Conservation (phyloP, 352 stramenopile species). For the Peronospora farinosa region DNA sequence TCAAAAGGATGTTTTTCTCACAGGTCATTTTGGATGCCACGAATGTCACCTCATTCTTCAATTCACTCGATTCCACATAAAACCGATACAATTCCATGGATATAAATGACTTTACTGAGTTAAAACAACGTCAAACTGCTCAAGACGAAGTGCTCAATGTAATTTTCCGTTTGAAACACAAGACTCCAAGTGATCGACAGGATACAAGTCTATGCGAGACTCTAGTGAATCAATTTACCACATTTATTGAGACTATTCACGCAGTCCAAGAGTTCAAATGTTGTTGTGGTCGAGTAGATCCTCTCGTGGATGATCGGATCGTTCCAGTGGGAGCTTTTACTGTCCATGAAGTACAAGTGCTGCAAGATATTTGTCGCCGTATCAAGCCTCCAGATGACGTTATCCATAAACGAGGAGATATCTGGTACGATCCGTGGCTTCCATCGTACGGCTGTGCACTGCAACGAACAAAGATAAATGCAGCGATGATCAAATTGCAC, state of each 20-base stretch:
- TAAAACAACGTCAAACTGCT: too few relatives aligned
- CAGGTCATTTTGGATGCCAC: too few relatives aligned
- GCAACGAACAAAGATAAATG: constrained; percentile 22
- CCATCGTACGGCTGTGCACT: constrained; percentile 42
- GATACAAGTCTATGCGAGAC: constrained; percentile 9
- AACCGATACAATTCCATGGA: too few relatives aligned
- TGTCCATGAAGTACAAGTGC: constrained; percentile 11
- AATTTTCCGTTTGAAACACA: constrained; percentile 46
- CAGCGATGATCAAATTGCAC: constrained; percentile 21
- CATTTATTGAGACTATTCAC: constrained; percentile 13
- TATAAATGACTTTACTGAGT: too few relatives aligned
- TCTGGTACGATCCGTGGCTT: constrained; percentile 40
- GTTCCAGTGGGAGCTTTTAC: constrained; percentile 17
- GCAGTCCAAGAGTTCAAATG: constrained; percentile 3
- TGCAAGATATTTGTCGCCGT: constrained; percentile 14
- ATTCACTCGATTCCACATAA: too few relatives aligned
- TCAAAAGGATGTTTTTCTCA: too few relatives aligned
- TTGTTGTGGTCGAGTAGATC: constrained; percentile 2
- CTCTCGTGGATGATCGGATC: constrained; percentile 9
- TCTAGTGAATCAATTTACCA: constrained; percentile 10
- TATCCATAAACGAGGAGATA: constrained; percentile 15
- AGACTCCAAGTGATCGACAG: constrained; percentile 24
- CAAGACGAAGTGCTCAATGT: constrained; percentile 22
- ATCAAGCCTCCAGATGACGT: neutral
- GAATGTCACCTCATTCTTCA: too few relatives aligned